These are phyloP conservation scores for Podila minutissima DNA, from an alignment of 192 early-diverging fungal species.

Conservation along the genomic window DNA sequence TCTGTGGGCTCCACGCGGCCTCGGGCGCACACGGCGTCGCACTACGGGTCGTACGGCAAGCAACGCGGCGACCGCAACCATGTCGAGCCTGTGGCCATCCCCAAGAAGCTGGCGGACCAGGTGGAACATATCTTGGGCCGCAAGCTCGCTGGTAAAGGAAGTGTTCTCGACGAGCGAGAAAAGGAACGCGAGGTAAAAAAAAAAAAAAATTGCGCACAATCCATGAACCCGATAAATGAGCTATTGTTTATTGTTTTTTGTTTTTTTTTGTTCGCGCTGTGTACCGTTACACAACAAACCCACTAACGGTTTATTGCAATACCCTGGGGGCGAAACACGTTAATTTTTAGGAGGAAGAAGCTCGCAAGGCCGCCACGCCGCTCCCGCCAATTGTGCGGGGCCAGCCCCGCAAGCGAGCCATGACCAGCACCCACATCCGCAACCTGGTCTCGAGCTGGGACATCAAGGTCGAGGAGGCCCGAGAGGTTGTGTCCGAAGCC, in stretches of 20 bases:
- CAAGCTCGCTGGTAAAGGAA: conserved; percentile 52
- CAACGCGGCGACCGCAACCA: conserved; percentile 41
- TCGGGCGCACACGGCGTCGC: conserved; percentile 7
- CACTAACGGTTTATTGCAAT: background rate
- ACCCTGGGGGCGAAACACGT: no score
- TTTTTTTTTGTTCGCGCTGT: conserved; percentile 3
- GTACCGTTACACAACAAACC: background rate
- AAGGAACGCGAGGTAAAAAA: conserved; percentile 42
- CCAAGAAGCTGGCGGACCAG: conserved; percentile 39
- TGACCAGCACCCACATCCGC: conserved; percentile 36
- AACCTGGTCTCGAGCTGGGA: conserved; percentile 49
- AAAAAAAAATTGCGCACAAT: background rate
- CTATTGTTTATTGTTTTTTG: conserved; percentile 7
- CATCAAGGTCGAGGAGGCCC: conserved; percentile 43
- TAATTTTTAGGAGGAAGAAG: conserved; percentile 41
- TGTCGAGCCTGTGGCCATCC: conserved; percentile 42
- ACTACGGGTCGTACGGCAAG: conserved; percentile 21
- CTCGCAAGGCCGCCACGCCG: conserved; percentile 35
- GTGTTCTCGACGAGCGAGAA: conserved; percentile 48
- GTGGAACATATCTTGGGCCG: conserved; percentile 48
- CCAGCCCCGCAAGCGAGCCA: conserved; percentile 39
- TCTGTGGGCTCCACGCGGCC: conserved; percentile 17
- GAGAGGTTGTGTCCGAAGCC: conserved; percentile 26
- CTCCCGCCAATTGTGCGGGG: conserved; percentile 40
- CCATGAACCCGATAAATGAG: background rate